Base-by-base conservation (phyloP, 768 basidiomycete genomes). In the Favolaschia claudopus region DNA sequence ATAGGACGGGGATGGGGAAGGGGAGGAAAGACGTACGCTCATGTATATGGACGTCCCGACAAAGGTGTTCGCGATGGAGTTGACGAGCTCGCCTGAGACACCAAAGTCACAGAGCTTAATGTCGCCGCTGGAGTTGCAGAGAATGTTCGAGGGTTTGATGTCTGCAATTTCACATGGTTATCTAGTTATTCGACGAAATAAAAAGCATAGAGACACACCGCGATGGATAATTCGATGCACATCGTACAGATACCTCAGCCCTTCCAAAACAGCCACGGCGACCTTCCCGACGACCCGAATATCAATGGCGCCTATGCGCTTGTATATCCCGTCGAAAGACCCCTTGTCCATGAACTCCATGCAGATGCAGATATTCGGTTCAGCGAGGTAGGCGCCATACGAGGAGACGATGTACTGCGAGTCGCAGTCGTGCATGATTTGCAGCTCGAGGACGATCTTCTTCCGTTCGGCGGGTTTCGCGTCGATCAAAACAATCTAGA, bases 51-150 rank as follows among this genome's bases (percentile, higher is more conserved):
- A 95, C n/a, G 97, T 99, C 29, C 97, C 96, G 31, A 99, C 97
- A 71, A 99, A 99, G 1, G 97, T 99, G 76, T 99, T 96, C 29
- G 97, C 97, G 62, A 99, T 96, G 10, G 94, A 96, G 76, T 99
- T 99, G 77, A 99, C 95, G 67, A 99, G 84, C 74, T 99, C 97
- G 19, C 97, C 97, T 1, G 96, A 98, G 9, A 99, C 97, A 38
- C 97, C 97, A 73, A 99, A 99, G 74, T 99, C 97, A 69, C 96
- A 98, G 49, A 99, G 95, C 79, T 99, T 99, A 84, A 99, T 95
- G 66, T 97, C 89, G 32, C 97, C 97, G 42, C 82, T 80, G 3
- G 96, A 97, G 71, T 98, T 99, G 77, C 85, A 94, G 39, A 99
- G 81, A 63, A 99, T 97, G 70, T 99, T 99, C 13, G 95, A 97